A percentile compares a stretch with the other conserved stretches of the same genome.
These are phyloP conservation scores for Berkeleyomyces rouxiae DNA, from an alignment of 2,329 filamentous ascomycete genomes.

Conservation along the genomic window DNA sequence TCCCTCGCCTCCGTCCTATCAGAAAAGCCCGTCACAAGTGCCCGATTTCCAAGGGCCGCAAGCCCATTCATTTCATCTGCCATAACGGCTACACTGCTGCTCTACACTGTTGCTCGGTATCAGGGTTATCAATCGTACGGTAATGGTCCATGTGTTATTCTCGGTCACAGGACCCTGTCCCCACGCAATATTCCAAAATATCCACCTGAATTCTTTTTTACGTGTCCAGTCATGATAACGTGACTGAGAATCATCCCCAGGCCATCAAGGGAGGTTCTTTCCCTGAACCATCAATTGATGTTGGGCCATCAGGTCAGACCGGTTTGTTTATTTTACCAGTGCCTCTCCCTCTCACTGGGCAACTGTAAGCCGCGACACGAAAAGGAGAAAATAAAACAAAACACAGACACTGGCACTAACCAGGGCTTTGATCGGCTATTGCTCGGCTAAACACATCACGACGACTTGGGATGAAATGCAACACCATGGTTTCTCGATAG, in stretches of 20 bases:
- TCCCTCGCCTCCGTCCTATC: background rate
- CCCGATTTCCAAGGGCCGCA: background rate
- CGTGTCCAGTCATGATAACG: no score
- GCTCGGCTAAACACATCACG: background rate
- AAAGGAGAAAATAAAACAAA: background rate
- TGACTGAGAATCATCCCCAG: no score
- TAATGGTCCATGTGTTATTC: no score
- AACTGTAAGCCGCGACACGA: background rate
- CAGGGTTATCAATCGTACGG: no score
- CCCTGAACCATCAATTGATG: no score
- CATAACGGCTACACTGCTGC: background rate
- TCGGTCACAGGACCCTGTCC: no score
- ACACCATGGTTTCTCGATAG: background rate
- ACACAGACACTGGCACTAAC: background rate
- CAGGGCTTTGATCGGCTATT: background rate
- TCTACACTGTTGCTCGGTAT: no score
- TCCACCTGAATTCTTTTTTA: no score
- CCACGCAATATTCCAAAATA: no score
- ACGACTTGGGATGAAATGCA: background rate
- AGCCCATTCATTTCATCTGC: background rate
- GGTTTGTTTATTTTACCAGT: no score
- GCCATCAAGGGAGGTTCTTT: no score
- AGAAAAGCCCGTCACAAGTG: background rate
- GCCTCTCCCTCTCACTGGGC: background rate
- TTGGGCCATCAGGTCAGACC: no score